phyloP scores from a whole-genome alignment of 345 rosid species.

The Gossypioides kirkii region DNA sequence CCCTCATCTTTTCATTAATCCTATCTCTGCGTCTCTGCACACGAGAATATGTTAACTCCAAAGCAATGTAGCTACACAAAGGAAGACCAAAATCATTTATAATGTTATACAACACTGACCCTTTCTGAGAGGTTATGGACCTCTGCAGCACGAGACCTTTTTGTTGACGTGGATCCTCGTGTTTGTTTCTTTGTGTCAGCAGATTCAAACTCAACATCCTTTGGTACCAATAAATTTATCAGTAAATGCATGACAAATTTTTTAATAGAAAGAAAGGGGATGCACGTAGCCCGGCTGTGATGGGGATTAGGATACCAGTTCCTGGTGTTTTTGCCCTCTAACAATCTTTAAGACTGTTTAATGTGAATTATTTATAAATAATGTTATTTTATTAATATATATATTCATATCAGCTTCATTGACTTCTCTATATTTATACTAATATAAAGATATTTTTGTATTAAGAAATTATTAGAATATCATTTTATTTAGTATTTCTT shows the following conservation, averaged over 20 bases:
- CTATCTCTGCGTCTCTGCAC: constrained; percentile 56
- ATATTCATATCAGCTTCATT: too few relatives aligned
- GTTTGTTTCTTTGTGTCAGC: constrained; percentile 44
- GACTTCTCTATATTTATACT: too few relatives aligned
- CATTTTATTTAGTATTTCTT: too few relatives aligned
- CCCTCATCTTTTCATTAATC: constrained; percentile 65
- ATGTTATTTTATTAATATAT: too few relatives aligned
- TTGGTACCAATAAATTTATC: constrained; percentile 1
- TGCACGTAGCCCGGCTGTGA: not conserved
- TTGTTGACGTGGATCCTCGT: constrained; percentile 56
- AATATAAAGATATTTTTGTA: too few relatives aligned
- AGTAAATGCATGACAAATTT: not conserved
- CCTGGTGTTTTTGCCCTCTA: constrained; percentile 10
- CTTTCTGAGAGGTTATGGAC: constrained; percentile 97
- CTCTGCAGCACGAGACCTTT: constrained; percentile 90
- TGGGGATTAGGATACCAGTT: not conserved
- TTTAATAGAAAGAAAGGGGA: not conserved
- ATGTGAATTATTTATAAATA: too few relatives aligned
- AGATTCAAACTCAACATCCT: constrained; percentile 65
- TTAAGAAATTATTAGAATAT: too few relatives aligned
- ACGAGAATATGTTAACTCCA: constrained; percentile 3
- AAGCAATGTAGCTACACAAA: not conserved
- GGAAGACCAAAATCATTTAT: not conserved
- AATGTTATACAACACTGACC: constrained; percentile 35
- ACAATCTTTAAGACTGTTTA: not conserved